Base-by-base conservation (phyloP, 2,329 filamentous ascomycete genomes). In the Torrubiella hemipterigena region DNA sequence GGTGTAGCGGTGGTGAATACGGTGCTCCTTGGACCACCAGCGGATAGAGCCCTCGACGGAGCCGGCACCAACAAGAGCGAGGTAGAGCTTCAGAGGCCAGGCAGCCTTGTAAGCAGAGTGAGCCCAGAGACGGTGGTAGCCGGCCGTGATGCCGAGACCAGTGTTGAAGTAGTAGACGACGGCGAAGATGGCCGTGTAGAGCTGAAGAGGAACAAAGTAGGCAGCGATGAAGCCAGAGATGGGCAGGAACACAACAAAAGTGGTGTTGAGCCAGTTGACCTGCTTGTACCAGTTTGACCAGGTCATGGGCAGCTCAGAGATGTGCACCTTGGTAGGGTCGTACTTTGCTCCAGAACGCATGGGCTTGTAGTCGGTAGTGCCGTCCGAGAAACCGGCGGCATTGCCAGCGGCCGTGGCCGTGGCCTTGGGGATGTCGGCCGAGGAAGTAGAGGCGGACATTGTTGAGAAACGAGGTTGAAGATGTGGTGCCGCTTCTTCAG, bases 181-280 rank as follows among this genome's bases (percentile, higher is more conserved):
- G 17, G 85, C 65, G 61, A 77, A 91, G 47, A 84, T 51, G 39
- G 74, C 69, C 3, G 84, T 93, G 58, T 83, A 75, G 41, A 67
- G 56, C 30, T 73, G 65, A 20, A 89, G 61, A 34, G 84, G 83
- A 27, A 84, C 79, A 78, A 80, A 93, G 59, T 81, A 75, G 31
- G 85, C 69, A 33, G 74, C 69, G 45, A 91, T 58, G 50, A 80
- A 70, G 40, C 86, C 86, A 35, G 72, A 65, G 29, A 87, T 39
- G 25, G 87, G 86, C 27, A 93, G 69, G 43, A 80, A 67, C 42
- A 93, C 57, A 53, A 93, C 89, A 54, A 94, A 71, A 39, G 67
- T 70, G 40, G 83, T 77, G 57, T 93, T 94, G 43, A 94, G 69
- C 85, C 86, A 94, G 69, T 93, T 86, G 65, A 94, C 71, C 53